phyloP scores from a whole-genome alignment of 768 basidiomycete genomes.

The Paxillus ammoniavirescens region DNA sequence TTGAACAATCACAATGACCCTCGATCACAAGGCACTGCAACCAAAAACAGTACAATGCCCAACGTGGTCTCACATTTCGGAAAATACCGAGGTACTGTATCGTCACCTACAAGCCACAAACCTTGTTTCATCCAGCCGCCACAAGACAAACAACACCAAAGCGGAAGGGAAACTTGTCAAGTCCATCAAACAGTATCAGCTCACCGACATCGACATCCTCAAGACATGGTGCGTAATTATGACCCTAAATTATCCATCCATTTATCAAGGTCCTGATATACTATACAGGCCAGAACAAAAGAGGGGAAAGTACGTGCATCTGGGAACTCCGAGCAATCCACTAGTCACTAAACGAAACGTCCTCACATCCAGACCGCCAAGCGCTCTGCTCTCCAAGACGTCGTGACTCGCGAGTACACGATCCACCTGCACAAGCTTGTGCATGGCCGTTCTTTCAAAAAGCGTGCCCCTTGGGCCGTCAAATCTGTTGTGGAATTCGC shows the following conservation, averaged over 20 bases:
- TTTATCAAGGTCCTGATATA: slow-evolving; percentile 15
- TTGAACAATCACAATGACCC: not conserved
- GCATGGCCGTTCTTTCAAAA: slow-evolving; percentile 93
- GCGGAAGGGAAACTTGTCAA: slow-evolving; percentile 32
- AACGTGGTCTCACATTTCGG: slow-evolving; percentile 21
- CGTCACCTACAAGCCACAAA: slow-evolving; percentile 52
- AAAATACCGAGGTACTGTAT: slow-evolving; percentile 36
- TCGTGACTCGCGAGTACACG: slow-evolving; percentile 98
- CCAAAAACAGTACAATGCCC: not conserved
- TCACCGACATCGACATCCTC: slow-evolving; percentile 60
- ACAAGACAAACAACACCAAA: slow-evolving; percentile 38
- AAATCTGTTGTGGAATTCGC: slow-evolving; percentile 94
- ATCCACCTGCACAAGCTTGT: slow-evolving; percentile 96
- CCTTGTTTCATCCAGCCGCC: slow-evolving; percentile 47
- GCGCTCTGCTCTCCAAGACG: slow-evolving; percentile 97
- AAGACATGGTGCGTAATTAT: slow-evolving; percentile 61
- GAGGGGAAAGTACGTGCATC: slow-evolving; percentile 24
- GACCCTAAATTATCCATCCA: not conserved
- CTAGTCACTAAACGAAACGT: slow-evolving; percentile 3
- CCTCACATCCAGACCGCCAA: slow-evolving; percentile 59
- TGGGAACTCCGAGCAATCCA: slow-evolving; percentile 21
- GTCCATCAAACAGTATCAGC: slow-evolving; percentile 32
- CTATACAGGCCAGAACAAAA: slow-evolving; percentile 41
- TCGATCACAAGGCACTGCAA: not conserved
- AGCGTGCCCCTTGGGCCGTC: slow-evolving; percentile 94